A percentile compares a stretch with the other conserved stretches of the same genome.
Conservation (phyloP, 1,284 basidiomycete genomes). For the Irpex sp. region DNA sequence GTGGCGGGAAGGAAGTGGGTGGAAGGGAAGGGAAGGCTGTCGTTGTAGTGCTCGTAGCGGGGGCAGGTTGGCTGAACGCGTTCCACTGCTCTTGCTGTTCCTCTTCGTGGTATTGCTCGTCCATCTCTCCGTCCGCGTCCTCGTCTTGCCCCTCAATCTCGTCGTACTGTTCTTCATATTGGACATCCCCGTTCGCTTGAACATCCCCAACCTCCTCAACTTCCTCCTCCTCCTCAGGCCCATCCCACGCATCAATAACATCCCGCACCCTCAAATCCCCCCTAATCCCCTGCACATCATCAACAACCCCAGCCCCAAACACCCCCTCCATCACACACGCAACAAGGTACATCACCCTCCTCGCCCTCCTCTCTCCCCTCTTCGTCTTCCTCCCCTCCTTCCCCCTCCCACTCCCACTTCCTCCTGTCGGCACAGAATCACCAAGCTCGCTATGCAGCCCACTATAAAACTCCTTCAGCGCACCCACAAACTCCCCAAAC, state of each 20-base stretch:
- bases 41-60: too few relatives aligned
- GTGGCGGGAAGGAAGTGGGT: too few relatives aligned
- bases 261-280: constrained; percentile 59
- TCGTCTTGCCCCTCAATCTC: background rate
- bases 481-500: constrained; percentile 54
- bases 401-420: too few relatives aligned
- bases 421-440: too few relatives aligned
- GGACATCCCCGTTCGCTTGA: too few relatives aligned
- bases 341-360: constrained; percentile 65
- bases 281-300: constrained; percentile 73
- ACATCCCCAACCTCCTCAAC: constrained; percentile 3
- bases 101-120: too few relatives aligned
- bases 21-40: too few relatives aligned
- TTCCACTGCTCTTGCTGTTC: too few relatives aligned
- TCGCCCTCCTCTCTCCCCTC: too few relatives aligned
- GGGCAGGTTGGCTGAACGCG: too few relatives aligned
- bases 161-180: background rate
- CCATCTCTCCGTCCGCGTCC: background rate
- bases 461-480: constrained; percentile 38
- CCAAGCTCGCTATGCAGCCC: too few relatives aligned
- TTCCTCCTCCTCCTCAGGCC: constrained; percentile 3
- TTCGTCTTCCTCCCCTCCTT: too few relatives aligned
- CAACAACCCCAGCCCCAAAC: constrained; percentile 71
- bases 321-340: constrained; percentile 71
- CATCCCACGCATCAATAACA: constrained; percentile 75